Evolutionary conservation across 2,329 filamentous ascomycete genomes (phyloP).

Genomic region (Venturia carpophila): DNA sequence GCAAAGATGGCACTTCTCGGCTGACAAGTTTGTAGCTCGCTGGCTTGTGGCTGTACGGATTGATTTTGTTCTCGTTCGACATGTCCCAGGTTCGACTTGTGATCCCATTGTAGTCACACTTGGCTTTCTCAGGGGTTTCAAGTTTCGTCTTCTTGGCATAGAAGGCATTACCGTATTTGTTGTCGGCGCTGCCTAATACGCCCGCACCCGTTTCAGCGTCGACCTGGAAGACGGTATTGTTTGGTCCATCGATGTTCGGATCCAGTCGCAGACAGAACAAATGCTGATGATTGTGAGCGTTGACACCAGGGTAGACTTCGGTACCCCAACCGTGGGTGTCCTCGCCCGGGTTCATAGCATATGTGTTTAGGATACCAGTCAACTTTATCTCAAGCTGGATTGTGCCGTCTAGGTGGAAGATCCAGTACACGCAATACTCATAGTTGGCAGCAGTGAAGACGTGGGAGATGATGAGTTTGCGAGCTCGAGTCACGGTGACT

Average conservation of each 20-base stretch:
- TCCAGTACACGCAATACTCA: conserved; percentile 84
- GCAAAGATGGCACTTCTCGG: conserved; percentile 67
- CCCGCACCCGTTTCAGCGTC: conserved; percentile 65
- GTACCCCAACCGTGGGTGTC: conserved; percentile 84
- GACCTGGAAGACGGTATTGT: conserved; percentile 78
- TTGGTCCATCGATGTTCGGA: conserved; percentile 74
- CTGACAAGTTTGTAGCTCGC: conserved; percentile 84
- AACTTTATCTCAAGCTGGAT: conserved; percentile 85
- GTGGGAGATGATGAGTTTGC: conserved; percentile 80
- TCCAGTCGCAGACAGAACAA: conserved; percentile 87
- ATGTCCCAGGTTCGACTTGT: conserved; percentile 88
- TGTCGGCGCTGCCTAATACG: conserved; percentile 71
- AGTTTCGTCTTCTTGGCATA: conserved; percentile 78
- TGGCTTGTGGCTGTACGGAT: conserved; percentile 78
- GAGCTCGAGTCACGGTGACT: conserved; percentile 73
- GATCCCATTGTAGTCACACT: conserved; percentile 71
- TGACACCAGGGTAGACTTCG: conserved; percentile 82
- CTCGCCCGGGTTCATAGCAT: conserved; percentile 70
- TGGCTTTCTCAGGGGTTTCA: conserved; percentile 58
- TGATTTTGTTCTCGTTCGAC: conserved; percentile 72
- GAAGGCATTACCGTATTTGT: conserved; percentile 86
- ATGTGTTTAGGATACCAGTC: conserved; percentile 62
- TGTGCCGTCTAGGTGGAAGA: conserved; percentile 86
- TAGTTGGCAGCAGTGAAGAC: conserved; percentile 96
- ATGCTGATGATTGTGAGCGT: conserved; percentile 94